Base-by-base conservation (phyloP, 805 yeast species). In the Candida argentea region DNA sequence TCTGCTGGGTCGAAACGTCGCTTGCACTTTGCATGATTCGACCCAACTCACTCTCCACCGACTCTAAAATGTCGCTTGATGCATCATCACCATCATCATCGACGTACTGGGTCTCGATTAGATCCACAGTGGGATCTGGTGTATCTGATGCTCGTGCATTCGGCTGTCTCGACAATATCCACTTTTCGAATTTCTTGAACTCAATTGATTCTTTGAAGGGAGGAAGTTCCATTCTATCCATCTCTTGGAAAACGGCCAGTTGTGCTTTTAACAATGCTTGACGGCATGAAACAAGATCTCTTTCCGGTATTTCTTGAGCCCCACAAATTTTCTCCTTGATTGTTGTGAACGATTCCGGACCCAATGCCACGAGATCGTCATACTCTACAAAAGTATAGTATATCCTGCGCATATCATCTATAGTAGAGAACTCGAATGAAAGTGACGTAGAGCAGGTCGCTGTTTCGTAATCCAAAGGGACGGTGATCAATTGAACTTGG, bases 1-100 rank as follows among this genome's bases (percentile, higher is more conserved):
- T 15, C 36, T 31, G 3, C 33, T 12, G 10, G 38, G 31, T 32
- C 28, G 31, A 10, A 27, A n/a, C n/a, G n/a, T 15, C 33, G 6
- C 35, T 34, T 2, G 46, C 39, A 8, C 35, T 38, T 16, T 44
- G 52, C 66, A 70, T 69, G 19, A 78, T 76, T 36, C 75, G 72
- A 16, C 66, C 67, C 31, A 79, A 64, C 3, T 82, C 85, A 44
- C 70, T 74, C 42, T 76, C 82, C 12, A 78, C 80, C 0, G 84
- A 83, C 29, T 61, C 57, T 4, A 75, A 49, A 20, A 38, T 46
- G 5, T 52, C 48, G 21, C 49, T 40, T 15, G 13, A 26, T 9
- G 14, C 17, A 16, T 22, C 17, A n/a, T 12, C 18, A 3, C 16
- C 10, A 9, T 25, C 25, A 13, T 32, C 30, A 8, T n/a, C 10